These are phyloP conservation scores for Clathrospora elynae DNA, from an alignment of 2,329 filamentous ascomycete species.

Conservation along the genomic window DNA sequence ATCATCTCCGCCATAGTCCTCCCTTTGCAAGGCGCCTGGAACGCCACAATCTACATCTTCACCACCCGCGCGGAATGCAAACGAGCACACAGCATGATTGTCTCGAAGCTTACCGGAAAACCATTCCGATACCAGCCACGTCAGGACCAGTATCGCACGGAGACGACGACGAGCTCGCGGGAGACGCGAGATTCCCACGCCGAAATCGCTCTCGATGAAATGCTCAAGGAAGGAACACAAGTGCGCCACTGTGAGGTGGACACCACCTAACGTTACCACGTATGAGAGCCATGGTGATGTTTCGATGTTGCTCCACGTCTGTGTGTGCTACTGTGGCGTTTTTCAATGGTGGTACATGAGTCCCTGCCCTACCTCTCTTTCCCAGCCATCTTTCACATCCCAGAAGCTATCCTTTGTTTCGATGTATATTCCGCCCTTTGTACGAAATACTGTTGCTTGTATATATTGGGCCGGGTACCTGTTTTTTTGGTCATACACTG, in stretches of 20 bases:
- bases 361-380: too few relatives aligned
- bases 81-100: constrained; percentile 18
- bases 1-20: constrained; percentile 75
- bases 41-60: constrained; percentile 72
- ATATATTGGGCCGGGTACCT: too few relatives aligned
- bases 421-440: too few relatives aligned
- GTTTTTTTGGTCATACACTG: too few relatives aligned
- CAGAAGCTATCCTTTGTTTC: too few relatives aligned
- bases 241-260: constrained; percentile 4
- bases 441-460: too few relatives aligned
- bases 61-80: constrained; percentile 38
- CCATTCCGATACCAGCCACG: constrained; percentile 1
- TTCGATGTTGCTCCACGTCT: constrained; percentile 8
- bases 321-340: constrained; percentile 4
- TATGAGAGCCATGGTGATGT: constrained; percentile 1
- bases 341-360: constrained; percentile 4
- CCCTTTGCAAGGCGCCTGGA: constrained; percentile 85
- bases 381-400: too few relatives aligned
- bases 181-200: constrained; percentile 9
- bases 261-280: background rate
- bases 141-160: constrained; percentile 4
- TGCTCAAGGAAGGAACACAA: constrained; percentile 11
- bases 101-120: constrained; percentile 15
- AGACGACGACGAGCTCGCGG: constrained; percentile 13
- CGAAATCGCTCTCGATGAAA: constrained; percentile 14